Evolutionary conservation across 352 stramenopile species (phyloP).

Genomic region (Elongisporangium undulatum): DNA sequence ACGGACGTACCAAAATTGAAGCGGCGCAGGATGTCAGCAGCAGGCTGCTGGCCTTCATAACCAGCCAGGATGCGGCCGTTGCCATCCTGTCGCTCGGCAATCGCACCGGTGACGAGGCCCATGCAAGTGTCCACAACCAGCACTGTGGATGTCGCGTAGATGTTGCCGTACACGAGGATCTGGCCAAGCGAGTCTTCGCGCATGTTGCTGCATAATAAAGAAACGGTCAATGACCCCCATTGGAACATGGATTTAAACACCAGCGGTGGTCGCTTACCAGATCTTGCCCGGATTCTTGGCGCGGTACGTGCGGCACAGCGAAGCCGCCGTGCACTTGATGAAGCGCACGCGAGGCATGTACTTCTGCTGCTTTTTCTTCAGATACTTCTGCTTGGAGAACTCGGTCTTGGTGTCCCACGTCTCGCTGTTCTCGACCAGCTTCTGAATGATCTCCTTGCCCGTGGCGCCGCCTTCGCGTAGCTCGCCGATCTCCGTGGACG

Average conservation of each 20-base stretch:
- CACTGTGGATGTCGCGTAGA: slow-evolving; percentile 85
- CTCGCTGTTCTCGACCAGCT: slow-evolving; percentile 92
- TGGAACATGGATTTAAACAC: not conserved
- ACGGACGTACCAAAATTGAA: slow-evolving; percentile 75
- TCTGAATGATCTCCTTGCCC: slow-evolving; percentile 87
- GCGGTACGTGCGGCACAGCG: slow-evolving; percentile 87
- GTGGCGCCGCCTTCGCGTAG: slow-evolving; percentile 67
- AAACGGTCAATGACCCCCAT: not conserved
- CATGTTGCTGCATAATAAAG: slow-evolving; percentile 42
- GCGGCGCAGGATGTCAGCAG: slow-evolving; percentile 73
- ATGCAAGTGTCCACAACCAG: slow-evolving; percentile 92
- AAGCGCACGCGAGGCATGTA: slow-evolving; percentile 87
- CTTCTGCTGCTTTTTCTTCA: slow-evolving; percentile 94
- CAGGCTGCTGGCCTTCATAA: slow-evolving; percentile 70
- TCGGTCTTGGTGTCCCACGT: slow-evolving; percentile 94
- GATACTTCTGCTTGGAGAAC: slow-evolving; percentile 97
- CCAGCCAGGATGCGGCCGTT: slow-evolving; percentile 64
- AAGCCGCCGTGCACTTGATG: slow-evolving; percentile 84
- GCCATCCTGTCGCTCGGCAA: slow-evolving; percentile 79
- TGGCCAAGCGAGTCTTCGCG: slow-evolving; percentile 92
- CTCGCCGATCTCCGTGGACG: slow-evolving; percentile 53
- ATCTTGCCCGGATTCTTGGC: slow-evolving; percentile 89
- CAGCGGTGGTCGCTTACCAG: slow-evolving; percentile 16
- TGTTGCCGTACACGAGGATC: slow-evolving; percentile 92
- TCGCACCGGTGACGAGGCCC: slow-evolving; percentile 87